Percentiles rank a stretch among this genome's conserved stretches.
phyloP scores from a whole-genome alignment of 192 early-diverging fungal genomes.

The Rhizoclosmatium sp. region DNA sequence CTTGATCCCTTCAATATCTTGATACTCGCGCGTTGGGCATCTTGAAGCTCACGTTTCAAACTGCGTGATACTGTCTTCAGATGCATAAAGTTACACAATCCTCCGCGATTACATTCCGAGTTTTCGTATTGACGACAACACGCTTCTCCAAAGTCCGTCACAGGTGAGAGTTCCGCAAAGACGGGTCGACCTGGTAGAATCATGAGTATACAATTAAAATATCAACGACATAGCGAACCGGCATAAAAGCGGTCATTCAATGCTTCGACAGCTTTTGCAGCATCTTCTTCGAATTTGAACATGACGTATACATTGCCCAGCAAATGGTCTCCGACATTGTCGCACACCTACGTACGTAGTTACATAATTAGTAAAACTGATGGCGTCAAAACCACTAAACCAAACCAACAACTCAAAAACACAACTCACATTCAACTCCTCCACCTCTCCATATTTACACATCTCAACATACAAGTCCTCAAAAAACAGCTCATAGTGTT shows the following conservation, averaged over 20 bases:
- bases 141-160: slow-evolving; percentile 97
- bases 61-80: slow-evolving; percentile 82
- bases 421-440: slow-evolving; percentile 81
- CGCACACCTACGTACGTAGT: slow-evolving; percentile 68
- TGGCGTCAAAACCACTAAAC: not conserved
- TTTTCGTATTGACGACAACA: slow-evolving; percentile 98
- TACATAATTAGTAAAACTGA: not conserved
- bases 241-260: slow-evolving; percentile 96
- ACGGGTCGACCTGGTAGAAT: slow-evolving; percentile 73
- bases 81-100: slow-evolving; percentile 99
- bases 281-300: slow-evolving; percentile 91
- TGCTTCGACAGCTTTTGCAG: slow-evolving; percentile 87
- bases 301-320: slow-evolving; percentile 95
- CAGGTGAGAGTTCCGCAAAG: slow-evolving; percentile 96
- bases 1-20: slow-evolving; percentile 26
- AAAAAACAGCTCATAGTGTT: slow-evolving; percentile 95
- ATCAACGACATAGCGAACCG: slow-evolving; percentile 47
- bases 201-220: not conserved
- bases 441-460: slow-evolving; percentile 95
- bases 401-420: not conserved
- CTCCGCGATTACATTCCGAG: slow-evolving; percentile 92
- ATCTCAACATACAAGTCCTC: slow-evolving; percentile 97
- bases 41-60: slow-evolving; percentile 83
- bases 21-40: slow-evolving; percentile 68
- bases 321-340: slow-evolving; percentile 98